Evolutionary conservation across 805 yeast species (phyloP).

Genomic region (Lachancea fermentati): DNA sequence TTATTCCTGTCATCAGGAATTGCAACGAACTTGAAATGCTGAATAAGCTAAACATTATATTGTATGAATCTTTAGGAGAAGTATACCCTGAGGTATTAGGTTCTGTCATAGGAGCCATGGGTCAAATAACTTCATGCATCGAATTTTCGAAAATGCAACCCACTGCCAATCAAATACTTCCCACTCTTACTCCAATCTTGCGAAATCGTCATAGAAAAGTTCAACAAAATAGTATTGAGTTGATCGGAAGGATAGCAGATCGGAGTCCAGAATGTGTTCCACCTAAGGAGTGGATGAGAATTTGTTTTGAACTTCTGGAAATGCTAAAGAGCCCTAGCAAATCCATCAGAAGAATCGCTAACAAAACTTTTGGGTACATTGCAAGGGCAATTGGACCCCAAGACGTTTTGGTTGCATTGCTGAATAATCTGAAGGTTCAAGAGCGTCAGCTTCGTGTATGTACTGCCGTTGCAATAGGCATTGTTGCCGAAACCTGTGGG

Average conservation of each 20-base stretch:
- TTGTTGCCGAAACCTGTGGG: conserved; percentile 88
- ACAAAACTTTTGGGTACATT: conserved; percentile 83
- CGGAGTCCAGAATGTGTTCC: conserved; percentile 75
- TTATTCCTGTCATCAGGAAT: conserved; percentile 59
- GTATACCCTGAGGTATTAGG: conserved; percentile 92
- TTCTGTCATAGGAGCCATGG: conserved; percentile 68
- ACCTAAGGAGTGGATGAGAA: conserved; percentile 96
- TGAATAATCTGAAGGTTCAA: conserved; percentile 83
- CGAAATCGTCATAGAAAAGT: conserved; percentile 87
- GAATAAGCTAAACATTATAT: conserved; percentile 62
- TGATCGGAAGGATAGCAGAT: conserved; percentile 79
- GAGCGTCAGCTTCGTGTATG: conserved; percentile 96
- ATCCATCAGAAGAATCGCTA: conserved; percentile 76
- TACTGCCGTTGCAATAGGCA: conserved; percentile 96
- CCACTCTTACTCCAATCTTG: conserved; percentile 86
- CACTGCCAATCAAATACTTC: conserved; percentile 73
- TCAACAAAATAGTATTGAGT: conserved; percentile 71
- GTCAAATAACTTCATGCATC: conserved; percentile 53
- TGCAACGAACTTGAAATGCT: conserved; percentile 63
- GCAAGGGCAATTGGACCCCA: conserved; percentile 94
- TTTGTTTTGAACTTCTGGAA: conserved; percentile 84
- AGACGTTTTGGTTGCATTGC: conserved; percentile 77
- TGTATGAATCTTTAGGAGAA: conserved; percentile 91
- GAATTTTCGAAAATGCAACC: conserved; percentile 67
- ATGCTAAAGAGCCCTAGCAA: conserved; percentile 78